phyloP scores from a whole-genome alignment of 257 asterid species.

The Buddleja alternifolia region DNA sequence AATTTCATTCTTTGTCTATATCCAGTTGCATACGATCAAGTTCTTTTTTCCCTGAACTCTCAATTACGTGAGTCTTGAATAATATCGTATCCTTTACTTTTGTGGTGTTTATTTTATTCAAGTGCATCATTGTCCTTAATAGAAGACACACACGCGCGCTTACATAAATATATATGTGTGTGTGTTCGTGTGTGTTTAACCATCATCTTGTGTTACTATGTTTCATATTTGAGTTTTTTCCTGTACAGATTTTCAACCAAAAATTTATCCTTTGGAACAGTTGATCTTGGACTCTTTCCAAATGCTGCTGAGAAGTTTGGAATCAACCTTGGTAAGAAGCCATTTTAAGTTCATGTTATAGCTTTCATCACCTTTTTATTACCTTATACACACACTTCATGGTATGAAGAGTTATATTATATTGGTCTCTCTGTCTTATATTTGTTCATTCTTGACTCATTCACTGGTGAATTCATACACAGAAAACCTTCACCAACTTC shows the following conservation, averaged over 20 bases:
- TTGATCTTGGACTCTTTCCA: conserved; percentile 97
- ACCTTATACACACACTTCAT: conserved; percentile 9
- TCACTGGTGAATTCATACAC: conserved; percentile 28
- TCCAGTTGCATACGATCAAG: conserved; percentile 73
- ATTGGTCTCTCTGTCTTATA: conserved; percentile 3
- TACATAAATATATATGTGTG: too few species aligned
- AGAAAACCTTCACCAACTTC: conserved; percentile 86
- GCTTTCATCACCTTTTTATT: conserved; percentile 8
- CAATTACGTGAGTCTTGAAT: conserved; percentile 73
- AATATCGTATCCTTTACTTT: conserved; percentile 8
- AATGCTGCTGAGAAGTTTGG: conserved; percentile 95
- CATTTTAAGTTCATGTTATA: conserved; percentile 15
- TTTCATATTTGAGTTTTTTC: conserved; percentile 36
- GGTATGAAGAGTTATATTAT: neutral
- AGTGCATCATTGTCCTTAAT: conserved; percentile 4
- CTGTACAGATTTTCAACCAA: conserved; percentile 75
- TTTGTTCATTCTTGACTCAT: conserved; percentile 27
- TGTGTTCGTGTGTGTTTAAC: too few species aligned
- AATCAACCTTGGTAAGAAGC: conserved; percentile 64
- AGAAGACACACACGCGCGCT: neutral
- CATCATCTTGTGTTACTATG: neutral
- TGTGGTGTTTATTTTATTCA: neutral
- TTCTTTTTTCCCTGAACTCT: conserved; percentile 88
- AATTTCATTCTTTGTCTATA: conserved; percentile 74
- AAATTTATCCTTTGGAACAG: conserved; percentile 75